These are phyloP conservation scores for Lichtheimia ornata DNA, from an alignment of 371 early-diverging fungal species.

Conservation along the genomic window DNA sequence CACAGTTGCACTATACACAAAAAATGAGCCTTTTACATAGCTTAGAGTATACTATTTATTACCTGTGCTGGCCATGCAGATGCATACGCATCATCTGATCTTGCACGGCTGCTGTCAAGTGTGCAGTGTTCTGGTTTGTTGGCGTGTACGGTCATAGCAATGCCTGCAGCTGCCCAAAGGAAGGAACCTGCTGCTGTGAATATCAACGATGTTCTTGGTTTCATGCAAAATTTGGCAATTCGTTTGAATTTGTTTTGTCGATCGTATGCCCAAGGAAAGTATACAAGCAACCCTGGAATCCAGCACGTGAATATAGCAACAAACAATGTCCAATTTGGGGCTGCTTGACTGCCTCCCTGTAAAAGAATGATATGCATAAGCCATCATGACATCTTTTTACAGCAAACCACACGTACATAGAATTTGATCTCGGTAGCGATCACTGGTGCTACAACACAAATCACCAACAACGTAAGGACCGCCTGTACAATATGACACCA, in stretches of 20 bases:
- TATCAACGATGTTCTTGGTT: conserved; percentile 40
- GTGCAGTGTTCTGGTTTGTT: conserved; percentile 28
- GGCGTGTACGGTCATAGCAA: conserved; percentile 39
- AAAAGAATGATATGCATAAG: conserved; percentile 2
- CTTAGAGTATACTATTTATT: conserved; percentile 3
- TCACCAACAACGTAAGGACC: conserved; percentile 21
- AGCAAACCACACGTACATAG: conserved; percentile 23
- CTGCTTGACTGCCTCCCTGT: conserved; percentile 43
- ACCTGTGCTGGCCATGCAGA: conserved; percentile 43
- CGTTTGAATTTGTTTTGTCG: conserved; percentile 29
- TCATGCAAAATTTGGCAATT: conserved; percentile 38
- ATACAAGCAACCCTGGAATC: conserved; percentile 24
- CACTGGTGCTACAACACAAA: conserved; percentile 33
- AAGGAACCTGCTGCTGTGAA: conserved; percentile 33
- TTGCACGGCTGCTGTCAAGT: conserved; percentile 19
- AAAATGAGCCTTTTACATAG: background rate
- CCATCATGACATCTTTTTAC: background rate
- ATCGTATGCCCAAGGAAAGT: conserved; percentile 41
- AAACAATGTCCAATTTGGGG: conserved; percentile 37
- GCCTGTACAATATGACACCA: conserved; percentile 30
- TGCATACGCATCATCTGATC: conserved; percentile 22
- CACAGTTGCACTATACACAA: conserved; percentile 40
- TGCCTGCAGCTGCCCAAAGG: conserved; percentile 39
- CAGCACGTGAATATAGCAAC: conserved; percentile 26
- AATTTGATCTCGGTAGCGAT: conserved; percentile 33